Conservation (phyloP, 768 basidiomycete species). For the Serendipita vermifera region DNA sequence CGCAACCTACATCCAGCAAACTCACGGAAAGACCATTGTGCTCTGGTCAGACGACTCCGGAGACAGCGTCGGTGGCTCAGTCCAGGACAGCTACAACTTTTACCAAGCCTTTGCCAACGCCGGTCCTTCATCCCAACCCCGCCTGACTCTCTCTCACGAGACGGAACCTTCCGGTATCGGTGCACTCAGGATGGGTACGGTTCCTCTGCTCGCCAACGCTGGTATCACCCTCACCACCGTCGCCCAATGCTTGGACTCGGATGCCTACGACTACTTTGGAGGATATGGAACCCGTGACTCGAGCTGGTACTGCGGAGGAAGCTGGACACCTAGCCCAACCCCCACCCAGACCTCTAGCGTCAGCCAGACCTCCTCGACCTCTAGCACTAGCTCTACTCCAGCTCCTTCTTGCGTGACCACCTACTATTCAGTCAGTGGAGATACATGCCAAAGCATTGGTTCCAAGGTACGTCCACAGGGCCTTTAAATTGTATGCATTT, state of each 20-base stretch:
- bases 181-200: neutral
- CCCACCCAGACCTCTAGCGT: neutral
- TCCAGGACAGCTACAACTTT: neutral
- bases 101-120: neutral
- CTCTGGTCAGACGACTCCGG: constrained; percentile 9
- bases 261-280: neutral
- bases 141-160: constrained; percentile 7
- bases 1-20: neutral
- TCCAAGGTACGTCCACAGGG: too few relatives aligned
- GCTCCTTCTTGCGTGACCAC: neutral
- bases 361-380: too few relatives aligned
- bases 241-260: neutral
- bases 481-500: too few relatives aligned
- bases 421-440: neutral
- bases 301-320: constrained; percentile 1
- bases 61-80: neutral
- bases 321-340: neutral
- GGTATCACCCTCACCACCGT: neutral
- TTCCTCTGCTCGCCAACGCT: neutral
- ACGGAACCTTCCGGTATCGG: neutral
- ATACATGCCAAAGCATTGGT: neutral
- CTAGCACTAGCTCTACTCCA: neutral
- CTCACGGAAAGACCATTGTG: constrained; percentile 1
- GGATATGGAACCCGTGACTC: neutral
- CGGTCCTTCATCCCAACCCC: neutral